These are phyloP conservation scores for Coemansia sp. DNA, from an alignment of 192 early-diverging fungal genomes.

Conservation along the genomic window DNA sequence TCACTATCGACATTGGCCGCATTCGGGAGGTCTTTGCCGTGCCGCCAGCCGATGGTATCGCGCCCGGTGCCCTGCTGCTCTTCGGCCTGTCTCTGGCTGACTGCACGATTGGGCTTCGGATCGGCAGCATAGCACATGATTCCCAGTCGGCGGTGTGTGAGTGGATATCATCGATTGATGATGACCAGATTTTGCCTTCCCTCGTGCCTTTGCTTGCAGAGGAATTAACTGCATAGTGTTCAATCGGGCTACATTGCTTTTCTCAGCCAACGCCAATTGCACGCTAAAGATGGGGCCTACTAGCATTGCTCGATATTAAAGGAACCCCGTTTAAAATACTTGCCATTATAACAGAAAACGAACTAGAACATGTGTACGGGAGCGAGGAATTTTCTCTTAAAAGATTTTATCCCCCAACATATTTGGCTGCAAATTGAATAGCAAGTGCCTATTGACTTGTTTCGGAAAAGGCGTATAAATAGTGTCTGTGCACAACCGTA, in stretches of 20 bases:
- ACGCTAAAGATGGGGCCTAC: background rate
- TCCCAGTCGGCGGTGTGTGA: background rate
- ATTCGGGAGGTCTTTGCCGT: slow-evolving; percentile 23
- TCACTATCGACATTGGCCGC: slow-evolving; percentile 9
- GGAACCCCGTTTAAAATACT: background rate
- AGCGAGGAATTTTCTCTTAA: background rate
- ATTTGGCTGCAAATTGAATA: background rate
- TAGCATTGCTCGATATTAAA: background rate
- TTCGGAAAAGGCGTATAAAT: background rate
- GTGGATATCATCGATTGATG: background rate
- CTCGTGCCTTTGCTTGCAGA: background rate
- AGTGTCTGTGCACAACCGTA: background rate
- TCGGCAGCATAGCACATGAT: background rate
- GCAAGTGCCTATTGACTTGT: background rate
- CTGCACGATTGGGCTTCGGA: background rate
- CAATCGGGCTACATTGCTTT: background rate
- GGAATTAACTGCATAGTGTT: background rate
- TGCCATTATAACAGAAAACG: background rate
- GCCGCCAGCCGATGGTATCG: slow-evolving; percentile 34
- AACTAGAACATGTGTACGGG: background rate
- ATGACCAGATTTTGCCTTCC: background rate
- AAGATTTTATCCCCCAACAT: background rate
- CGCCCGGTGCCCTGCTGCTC: slow-evolving; percentile 14
- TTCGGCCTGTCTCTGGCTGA: background rate
- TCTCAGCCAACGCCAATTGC: background rate